Base-by-base conservation (phyloP, 139 green algal species). In the Chlorella sp. region DNA sequence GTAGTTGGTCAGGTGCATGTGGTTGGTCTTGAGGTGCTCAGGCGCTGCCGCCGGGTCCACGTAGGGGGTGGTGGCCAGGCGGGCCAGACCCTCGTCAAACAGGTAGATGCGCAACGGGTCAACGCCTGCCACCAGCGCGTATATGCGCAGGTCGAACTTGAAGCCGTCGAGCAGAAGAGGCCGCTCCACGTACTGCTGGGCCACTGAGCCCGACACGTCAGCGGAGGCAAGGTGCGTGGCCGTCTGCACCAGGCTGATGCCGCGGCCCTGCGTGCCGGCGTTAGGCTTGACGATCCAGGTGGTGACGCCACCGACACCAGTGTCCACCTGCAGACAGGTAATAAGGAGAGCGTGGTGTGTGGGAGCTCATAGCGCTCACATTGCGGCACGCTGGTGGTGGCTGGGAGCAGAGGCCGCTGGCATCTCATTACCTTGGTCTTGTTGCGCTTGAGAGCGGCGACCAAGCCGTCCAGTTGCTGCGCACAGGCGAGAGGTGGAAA, bases 71-170 rank as follows among this genome's bases (percentile, higher is more conserved):
- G 89, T 92, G 67, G 86, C 90, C 50, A 93, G 86, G 2, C 90
- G 74, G 4, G 77, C 88, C 17, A 94, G 77, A 5, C 89, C 89
- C 65, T 91, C 78, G 31, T 87, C 81, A 71, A 84, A 91, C 10
- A 94, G 35, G 61, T 85, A 91, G 26, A 85, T 80, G 50, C 50
- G 72, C 6, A 95, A 80, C 0, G 90, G 90, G 63, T 91, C 86
- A 34, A 86, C 86, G 32, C 61, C 83, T 1, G 73, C 6, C 3
- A 91, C 82, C 6, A 90, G 74, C 4, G 83, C 77, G 68, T 92
- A 92, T 3, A 92, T 78, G 4, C 87, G 80, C 49, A 92, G 61
- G 69, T 92, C 87, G 50, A 89, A 92, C 72, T 92, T 92, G 60
- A 76, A 84, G 30, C 82, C 85, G 67, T 92, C 75, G 17, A 93